Evolutionary conservation across 768 basidiomycete species (phyloP), one percentile per base, ranked within the genome.

Genomic region (Leccinum ochraceum): DNA sequence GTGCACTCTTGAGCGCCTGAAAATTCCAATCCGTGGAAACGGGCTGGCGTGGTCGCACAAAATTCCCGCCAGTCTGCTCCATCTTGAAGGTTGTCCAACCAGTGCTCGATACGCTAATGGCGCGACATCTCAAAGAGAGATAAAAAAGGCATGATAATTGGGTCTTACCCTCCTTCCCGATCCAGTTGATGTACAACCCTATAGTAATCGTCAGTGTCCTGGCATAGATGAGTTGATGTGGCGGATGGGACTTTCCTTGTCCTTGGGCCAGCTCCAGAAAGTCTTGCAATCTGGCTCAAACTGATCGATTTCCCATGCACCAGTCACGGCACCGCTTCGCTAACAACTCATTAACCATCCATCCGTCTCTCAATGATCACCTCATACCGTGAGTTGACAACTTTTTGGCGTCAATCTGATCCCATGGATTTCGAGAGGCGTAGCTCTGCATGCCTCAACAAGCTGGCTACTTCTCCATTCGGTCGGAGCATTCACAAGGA

Each of bases 1-100:
- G n/a, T n/a, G n/a, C n/a, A n/a, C n/a, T n/a, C n/a, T n/a, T n/a
- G 53, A 0, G 73, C 68, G 16, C 68, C 66, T 0, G 50, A 24
- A 44, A 73, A 75, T 22, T 68, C 66, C 58, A 73, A 53, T 6
- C 65, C 63, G n/a, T 17, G 61, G 60, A 75, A 73, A 11, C 36
- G 56, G 1, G 57, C 68, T 0, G 74, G 74, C 1, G 74, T 76
- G 7, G 74, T 74, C 14, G 75, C 70, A 53, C 75, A 76, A 52
- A 76, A 71, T 52, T 69, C 66, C 10, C 63, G 61, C 74, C 74
- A 76, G 26, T 70, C 68, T 17, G 16, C 66, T 54, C 6, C 73
- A 70, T 7, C 3, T 7, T 69, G 73, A 16, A 76, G 64, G 16
- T 71, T 69, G n/a, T 69, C 66, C 8, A 76, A 53, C 49, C 64